Evolutionary conservation across 2,329 filamentous ascomycete genomes (phyloP).

Genomic region (Ophiocordyceps sinensis): DNA sequence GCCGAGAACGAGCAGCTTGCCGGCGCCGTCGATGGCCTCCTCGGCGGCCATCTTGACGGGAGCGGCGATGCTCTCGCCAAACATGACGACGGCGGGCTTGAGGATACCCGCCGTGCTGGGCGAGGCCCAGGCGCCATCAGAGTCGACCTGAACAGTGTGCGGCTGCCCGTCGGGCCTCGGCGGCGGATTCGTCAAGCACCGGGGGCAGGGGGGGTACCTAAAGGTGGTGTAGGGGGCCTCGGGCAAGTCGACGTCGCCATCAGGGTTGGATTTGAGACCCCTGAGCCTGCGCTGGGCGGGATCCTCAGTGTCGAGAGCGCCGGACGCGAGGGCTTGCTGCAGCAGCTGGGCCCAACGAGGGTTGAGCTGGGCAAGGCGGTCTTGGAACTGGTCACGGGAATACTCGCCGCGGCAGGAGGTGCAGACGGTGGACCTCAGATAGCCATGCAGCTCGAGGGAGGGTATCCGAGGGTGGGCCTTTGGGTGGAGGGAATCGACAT

Average conservation of each 20-base stretch:
- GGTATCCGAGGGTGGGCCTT: constrained; percentile 58
- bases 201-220: constrained; percentile 78
- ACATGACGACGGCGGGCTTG: constrained; percentile 93
- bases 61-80: constrained; percentile 71
- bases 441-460: constrained; percentile 83
- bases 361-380: constrained; percentile 62
- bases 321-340: constrained; percentile 52
- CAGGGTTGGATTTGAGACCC: constrained; percentile 76
- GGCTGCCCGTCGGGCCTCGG: constrained; percentile 35
- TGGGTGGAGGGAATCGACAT: constrained; percentile 89
- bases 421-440: constrained; percentile 69
- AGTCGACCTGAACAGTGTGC: constrained; percentile 53
- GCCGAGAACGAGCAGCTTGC: constrained; percentile 64
- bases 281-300: constrained; percentile 50
- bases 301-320: constrained; percentile 66
- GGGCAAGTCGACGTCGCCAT: constrained; percentile 86
- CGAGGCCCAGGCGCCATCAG: constrained; percentile 63
- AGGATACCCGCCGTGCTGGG: constrained; percentile 61
- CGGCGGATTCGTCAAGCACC: constrained; percentile 54
- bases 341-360: constrained; percentile 75
- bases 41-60: constrained; percentile 65
- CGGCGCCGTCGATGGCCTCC: constrained; percentile 61
- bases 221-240: constrained; percentile 81
- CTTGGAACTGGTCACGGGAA: constrained; percentile 60
- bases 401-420: constrained; percentile 61